Conservation (phyloP, 805 yeast species). For the Saccharomycopsis sp. region DNA sequence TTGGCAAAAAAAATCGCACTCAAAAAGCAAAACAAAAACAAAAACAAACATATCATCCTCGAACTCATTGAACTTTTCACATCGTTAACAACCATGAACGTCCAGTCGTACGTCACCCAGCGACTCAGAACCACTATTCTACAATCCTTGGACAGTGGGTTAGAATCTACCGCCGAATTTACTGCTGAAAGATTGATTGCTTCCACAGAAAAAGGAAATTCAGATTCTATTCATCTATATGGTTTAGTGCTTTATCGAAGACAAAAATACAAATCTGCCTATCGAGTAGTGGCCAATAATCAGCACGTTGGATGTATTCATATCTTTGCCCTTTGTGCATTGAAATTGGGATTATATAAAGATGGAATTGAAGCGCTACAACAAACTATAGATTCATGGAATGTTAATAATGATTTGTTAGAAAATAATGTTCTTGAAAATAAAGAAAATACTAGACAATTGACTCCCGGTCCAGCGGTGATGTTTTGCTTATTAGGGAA, state of each 20-base stretch:
- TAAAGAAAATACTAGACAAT: constrained; percentile 19
- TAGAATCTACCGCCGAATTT: constrained; percentile 70
- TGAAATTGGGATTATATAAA: constrained; percentile 39
- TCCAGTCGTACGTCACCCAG: constrained; percentile 23
- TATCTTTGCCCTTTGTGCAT: constrained; percentile 59
- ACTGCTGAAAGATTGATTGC: constrained; percentile 76
- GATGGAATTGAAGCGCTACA: constrained; percentile 53
- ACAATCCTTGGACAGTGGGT: constrained; percentile 62
- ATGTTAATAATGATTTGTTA: constrained; percentile 6
- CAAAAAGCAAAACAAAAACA: background rate
- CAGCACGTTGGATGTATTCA: constrained; percentile 68
- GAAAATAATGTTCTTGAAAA: background rate
- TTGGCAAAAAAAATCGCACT: too few relatives aligned
- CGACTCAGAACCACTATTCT: constrained; percentile 49
- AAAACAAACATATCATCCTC: background rate
- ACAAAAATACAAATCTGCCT: constrained; percentile 52
- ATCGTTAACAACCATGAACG: constrained; percentile 17
- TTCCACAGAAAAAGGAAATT: constrained; percentile 31
- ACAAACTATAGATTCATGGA: constrained; percentile 30
- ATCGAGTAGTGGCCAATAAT: constrained; percentile 35
- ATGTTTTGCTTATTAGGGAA: constrained; percentile 62
- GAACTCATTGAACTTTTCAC: too few relatives aligned
- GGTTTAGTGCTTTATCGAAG: constrained; percentile 55
- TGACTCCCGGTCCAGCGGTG: constrained; percentile 60
- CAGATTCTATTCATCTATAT: constrained; percentile 58